A percentile compares a stretch with the other conserved stretches of the same genome.
Evolutionary conservation across 1,284 basidiomycete species (phyloP).

Genomic region (Kwoniella shivajii): DNA sequence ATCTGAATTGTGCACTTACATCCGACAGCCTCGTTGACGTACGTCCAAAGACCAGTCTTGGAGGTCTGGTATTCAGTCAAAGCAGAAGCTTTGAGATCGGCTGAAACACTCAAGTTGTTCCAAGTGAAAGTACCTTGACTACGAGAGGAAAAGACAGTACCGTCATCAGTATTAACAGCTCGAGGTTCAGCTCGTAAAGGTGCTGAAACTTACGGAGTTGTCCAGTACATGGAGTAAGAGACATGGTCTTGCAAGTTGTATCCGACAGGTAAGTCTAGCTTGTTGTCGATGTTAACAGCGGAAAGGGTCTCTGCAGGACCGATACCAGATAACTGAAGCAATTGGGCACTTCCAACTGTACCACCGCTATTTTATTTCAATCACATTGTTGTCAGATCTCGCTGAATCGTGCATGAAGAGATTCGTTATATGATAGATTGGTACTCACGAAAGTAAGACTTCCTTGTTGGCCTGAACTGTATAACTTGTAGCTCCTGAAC

Average conservation of each 20-base stretch:
- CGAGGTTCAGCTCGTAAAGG: no score
- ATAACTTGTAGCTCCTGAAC: constrained; percentile 47
- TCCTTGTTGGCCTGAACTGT: constrained; percentile 60
- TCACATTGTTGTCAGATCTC: no score
- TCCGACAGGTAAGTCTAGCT: constrained; percentile 68
- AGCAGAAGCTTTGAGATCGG: constrained; percentile 27
- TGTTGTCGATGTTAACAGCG: constrained; percentile 58
- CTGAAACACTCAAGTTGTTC: constrained; percentile 35
- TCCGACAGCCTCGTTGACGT: constrained; percentile 54
- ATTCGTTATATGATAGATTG: neutral
- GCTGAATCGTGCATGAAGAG: no score
- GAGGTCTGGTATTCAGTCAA: constrained; percentile 34
- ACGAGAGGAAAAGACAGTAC: neutral
- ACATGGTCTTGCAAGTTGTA: constrained; percentile 75
- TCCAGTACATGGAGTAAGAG: constrained; percentile 49
- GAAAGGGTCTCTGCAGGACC: constrained; percentile 65
- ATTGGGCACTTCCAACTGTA: constrained; percentile 65
- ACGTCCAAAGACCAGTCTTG: constrained; percentile 50
- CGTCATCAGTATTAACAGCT: neutral
- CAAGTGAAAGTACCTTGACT: constrained; percentile 43
- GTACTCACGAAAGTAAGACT: constrained; percentile 54
- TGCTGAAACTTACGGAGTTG: constrained; percentile 31
- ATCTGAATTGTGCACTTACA: constrained; percentile 43
- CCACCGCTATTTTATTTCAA: constrained; percentile 55
- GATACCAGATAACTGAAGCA: constrained; percentile 71